phyloP scores from a whole-genome alignment of 495 filamentous ascomycete genomes.

The Symbiotaphrina buchneri region DNA sequence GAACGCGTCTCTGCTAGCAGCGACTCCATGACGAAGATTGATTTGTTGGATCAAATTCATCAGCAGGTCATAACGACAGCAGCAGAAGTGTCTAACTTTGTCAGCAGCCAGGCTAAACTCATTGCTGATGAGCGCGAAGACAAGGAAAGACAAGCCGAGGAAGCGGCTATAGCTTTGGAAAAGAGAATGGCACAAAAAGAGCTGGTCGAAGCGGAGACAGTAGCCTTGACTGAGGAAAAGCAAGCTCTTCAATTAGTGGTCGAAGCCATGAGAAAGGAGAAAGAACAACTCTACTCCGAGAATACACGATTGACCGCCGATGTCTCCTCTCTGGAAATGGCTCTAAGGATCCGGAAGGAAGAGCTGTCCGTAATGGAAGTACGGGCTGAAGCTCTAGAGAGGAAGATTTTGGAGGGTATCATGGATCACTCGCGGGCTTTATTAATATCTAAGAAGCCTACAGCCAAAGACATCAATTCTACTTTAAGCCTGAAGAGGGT shows the following conservation, averaged over 20 bases:
- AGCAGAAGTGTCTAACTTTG: constrained; percentile 65
- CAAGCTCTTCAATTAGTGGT: constrained; percentile 34
- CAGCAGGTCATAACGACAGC: constrained; percentile 74
- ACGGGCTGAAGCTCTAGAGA: constrained; percentile 68
- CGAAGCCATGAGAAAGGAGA: constrained; percentile 15
- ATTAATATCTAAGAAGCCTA: constrained; percentile 38
- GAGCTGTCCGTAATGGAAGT: constrained; percentile 78
- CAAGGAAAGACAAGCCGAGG: constrained; percentile 56
- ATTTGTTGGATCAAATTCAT: constrained; percentile 74
- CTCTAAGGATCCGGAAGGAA: constrained; percentile 66
- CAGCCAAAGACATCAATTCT: constrained; percentile 11
- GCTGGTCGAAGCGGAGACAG: constrained; percentile 49
- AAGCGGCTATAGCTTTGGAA: constrained; percentile 61
- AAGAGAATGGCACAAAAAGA: constrained; percentile 56
- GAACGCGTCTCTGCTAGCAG: constrained; percentile 22
- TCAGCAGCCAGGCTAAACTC: constrained; percentile 53
- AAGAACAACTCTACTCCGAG: constrained; percentile 39
- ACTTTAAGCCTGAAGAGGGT: constrained; percentile 64
- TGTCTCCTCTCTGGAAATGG: constrained; percentile 70
- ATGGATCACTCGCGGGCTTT: constrained; percentile 84
- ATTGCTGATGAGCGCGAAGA: constrained; percentile 60
- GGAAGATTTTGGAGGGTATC: constrained; percentile 80
- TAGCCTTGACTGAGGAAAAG: constrained; percentile 39
- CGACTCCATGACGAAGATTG: constrained; percentile 32
- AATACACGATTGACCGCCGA: constrained; percentile 63